Evolutionary conservation across 2,329 filamentous ascomycete species (phyloP).

Genomic region (Ceratocystis cubensis): DNA sequence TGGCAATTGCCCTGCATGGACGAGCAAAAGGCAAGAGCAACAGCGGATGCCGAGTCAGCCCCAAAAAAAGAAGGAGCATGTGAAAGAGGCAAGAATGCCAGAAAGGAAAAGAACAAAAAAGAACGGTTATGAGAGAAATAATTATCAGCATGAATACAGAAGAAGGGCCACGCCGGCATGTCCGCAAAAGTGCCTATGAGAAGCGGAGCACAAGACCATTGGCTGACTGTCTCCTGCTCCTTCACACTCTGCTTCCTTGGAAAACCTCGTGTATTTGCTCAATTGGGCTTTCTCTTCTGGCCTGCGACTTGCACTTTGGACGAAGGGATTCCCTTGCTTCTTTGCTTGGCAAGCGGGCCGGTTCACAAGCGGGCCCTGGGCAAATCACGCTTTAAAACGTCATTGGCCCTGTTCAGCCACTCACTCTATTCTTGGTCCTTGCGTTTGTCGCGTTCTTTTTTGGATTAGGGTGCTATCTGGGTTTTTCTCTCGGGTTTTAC

Average conservation of each 20-base stretch:
- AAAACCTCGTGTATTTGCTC: conserved; percentile 1
- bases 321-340: conserved; percentile 5
- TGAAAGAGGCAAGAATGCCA: background rate
- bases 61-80: background rate
- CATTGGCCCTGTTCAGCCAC: conserved; percentile 4
- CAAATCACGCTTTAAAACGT: conserved; percentile 5
- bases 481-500: background rate
- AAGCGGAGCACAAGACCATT: conserved; percentile 1
- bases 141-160: conserved; percentile 6
- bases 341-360: conserved; percentile 3
- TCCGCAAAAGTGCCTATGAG: conserved; percentile 4
- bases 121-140: background rate
- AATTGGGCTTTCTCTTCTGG: background rate
- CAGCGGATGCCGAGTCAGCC: background rate
- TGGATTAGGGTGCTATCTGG: background rate
- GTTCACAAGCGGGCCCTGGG: background rate
- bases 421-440: conserved; percentile 6
- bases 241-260: background rate
- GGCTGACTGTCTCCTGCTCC: background rate
- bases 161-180: conserved; percentile 7
- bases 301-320: background rate
- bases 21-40: background rate
- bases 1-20: background rate
- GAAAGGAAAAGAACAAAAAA: background rate
- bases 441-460: conserved; percentile 5